Evolutionary conservation across 192 early-diverging fungal genomes (phyloP).

Genomic region (Gamsiella multidivaricata): DNA sequence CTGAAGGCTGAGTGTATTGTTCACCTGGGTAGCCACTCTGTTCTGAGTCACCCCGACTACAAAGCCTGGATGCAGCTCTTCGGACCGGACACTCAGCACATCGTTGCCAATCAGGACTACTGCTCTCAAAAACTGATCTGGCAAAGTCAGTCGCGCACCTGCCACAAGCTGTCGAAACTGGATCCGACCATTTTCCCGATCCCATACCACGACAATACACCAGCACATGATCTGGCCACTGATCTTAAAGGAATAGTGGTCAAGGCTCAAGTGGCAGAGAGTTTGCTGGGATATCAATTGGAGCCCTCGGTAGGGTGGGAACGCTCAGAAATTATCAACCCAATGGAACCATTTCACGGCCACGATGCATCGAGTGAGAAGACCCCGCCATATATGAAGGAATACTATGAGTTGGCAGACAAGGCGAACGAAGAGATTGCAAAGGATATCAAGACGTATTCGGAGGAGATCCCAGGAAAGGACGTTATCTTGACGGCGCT

Average conservation of each 20-base stretch:
- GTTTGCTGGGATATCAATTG: constrained; percentile 66
- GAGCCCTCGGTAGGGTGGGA: constrained; percentile 74
- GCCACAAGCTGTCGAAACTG: constrained; percentile 73
- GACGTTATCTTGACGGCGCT: constrained; percentile 76
- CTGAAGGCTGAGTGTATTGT: constrained; percentile 64
- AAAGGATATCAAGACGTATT: not conserved
- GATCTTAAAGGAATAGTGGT: constrained; percentile 12
- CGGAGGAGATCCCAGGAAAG: constrained; percentile 47
- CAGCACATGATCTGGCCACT: constrained; percentile 47
- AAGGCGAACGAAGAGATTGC: constrained; percentile 44
- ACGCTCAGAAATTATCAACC: constrained; percentile 25
- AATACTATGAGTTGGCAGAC: constrained; percentile 52
- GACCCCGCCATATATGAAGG: constrained; percentile 21
- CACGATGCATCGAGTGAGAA: not conserved
- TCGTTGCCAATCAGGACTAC: constrained; percentile 75
- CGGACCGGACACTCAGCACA: constrained; percentile 77
- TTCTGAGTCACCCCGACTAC: constrained; percentile 74
- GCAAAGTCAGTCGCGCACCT: constrained; percentile 69
- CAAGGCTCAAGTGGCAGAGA: constrained; percentile 38
- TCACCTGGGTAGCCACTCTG: constrained; percentile 74
- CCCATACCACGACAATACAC: constrained; percentile 69
- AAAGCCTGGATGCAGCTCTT: constrained; percentile 80
- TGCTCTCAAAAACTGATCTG: constrained; percentile 75
- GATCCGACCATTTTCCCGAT: constrained; percentile 74
- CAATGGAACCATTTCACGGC: not conserved